Base-by-base conservation (phyloP, 768 basidiomycete genomes). In the Symmetrospora coprosmae region DNA sequence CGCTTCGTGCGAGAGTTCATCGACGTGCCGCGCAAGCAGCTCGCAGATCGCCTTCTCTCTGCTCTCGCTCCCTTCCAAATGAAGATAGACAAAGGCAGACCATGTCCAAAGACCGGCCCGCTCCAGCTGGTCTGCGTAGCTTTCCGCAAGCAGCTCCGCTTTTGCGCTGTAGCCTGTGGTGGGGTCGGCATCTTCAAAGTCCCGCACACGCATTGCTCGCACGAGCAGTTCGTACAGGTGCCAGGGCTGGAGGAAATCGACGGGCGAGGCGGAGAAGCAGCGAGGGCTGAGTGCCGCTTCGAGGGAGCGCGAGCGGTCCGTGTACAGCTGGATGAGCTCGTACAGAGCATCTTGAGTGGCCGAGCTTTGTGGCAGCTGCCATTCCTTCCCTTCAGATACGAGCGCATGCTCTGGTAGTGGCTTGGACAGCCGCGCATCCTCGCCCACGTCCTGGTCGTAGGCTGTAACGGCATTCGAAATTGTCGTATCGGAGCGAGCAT, bases 151-250 rank as follows among this genome's bases (percentile, higher is more conserved):
- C 34, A 82, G 70, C 73, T 96, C 88, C 2, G 90, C 90, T 49
- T 78, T 83, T 6, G 82, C 81, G 70, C 85, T 87, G 68, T 87
- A 84, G 0, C 90, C 87, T 43, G 86, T 82, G 0, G 73, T 76
- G n/a, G n/a, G n/a, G 6, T 76, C 78, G 2, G 73, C 75, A 71
- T 96, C 92, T n/a, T 81, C 80, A 66, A 92, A 85, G 71, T 96
- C 91, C 21, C 90, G 80, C 35, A 85, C 74, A 27, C 83, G 78
- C 74, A 94, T 81, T 62, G 84, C 85, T 25, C 84, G 79, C 16
- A 89, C 85, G 46, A 97, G 75, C 33, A 97, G 75, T 55, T 89
- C 80, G 71, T 92, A 96, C 33, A 96, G 69, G 73, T 96, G 89
- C 92, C 92, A 99, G 6, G 86, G 78, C 56, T 94, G 74, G 21